Evolutionary conservation across 345 rosid species (phyloP).

Genomic region (Psidium guajava): DNA sequence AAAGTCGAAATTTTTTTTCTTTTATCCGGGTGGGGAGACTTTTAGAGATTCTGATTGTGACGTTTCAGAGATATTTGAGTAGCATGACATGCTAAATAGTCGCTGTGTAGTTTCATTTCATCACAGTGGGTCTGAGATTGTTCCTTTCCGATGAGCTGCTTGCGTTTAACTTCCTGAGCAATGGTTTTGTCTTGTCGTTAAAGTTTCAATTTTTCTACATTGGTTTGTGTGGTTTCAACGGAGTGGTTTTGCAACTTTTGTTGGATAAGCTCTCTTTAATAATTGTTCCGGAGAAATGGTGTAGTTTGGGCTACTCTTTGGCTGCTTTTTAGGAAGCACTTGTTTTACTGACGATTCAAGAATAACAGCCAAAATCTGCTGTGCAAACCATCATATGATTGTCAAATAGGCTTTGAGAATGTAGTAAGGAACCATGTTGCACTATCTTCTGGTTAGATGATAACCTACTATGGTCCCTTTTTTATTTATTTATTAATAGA

Average conservation of each 20-base stretch:
- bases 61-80: constrained; percentile 29
- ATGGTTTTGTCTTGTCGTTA: background rate
- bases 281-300: background rate
- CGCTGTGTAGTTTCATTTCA: constrained; percentile 5
- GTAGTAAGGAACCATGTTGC: background rate
- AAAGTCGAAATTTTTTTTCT: constrained; percentile 24
- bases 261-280: background rate
- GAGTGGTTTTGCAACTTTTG: background rate
- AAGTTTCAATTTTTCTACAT: background rate
- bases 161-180: background rate
- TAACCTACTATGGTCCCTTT: background rate
- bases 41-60: constrained; percentile 61
- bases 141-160: background rate
- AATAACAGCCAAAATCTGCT: background rate
- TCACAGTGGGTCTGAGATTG: background rate
- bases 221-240: background rate
- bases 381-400: background rate
- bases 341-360: background rate
- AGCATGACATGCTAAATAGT: constrained; percentile 30
- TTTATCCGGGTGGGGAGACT: background rate
- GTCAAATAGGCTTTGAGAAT: background rate
- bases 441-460: background rate
- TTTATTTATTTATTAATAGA: background rate
- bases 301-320: background rate
- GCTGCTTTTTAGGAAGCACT: background rate